phyloP scores from a whole-genome alignment of 177 flowering plant species.

The Vitis hybrid region DNA sequence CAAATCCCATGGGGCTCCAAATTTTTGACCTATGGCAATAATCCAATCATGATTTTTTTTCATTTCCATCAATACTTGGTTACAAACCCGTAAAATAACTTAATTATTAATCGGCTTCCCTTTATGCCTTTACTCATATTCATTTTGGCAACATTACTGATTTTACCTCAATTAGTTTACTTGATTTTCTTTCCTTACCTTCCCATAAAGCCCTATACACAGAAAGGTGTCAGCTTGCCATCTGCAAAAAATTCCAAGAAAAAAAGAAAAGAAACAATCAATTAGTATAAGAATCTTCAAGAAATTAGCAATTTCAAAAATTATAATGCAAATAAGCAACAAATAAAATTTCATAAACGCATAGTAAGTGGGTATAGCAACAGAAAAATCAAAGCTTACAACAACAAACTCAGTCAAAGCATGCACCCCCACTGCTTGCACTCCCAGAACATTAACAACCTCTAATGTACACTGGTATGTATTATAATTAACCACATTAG shows the following conservation, averaged over 20 bases:
- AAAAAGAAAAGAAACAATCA: background rate
- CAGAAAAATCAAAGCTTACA: background rate
- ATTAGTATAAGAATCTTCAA: background rate
- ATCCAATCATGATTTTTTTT: background rate
- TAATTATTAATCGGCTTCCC: background rate
- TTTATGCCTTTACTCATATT: background rate
- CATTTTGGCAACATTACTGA: background rate
- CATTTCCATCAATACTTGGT: background rate
- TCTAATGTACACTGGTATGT: background rate
- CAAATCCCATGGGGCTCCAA: background rate
- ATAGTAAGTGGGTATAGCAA: background rate
- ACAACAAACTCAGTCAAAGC: background rate
- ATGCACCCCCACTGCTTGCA: background rate
- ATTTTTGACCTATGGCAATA: background rate
- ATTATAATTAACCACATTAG: background rate
- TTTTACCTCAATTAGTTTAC: background rate
- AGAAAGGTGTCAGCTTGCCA: background rate
- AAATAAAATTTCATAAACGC: background rate
- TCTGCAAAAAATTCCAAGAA: conserved; percentile 4
- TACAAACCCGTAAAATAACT: background rate
- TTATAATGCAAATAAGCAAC: background rate
- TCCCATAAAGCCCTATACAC: background rate
- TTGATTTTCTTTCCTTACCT: background rate
- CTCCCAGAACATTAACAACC: background rate
- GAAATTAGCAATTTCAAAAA: background rate